A percentile compares a stretch with the other conserved stretches of the same genome.
These are phyloP conservation scores for Colletotrichum shisoi DNA, from an alignment of 2,329 filamentous ascomycete genomes.

Conservation along the genomic window DNA sequence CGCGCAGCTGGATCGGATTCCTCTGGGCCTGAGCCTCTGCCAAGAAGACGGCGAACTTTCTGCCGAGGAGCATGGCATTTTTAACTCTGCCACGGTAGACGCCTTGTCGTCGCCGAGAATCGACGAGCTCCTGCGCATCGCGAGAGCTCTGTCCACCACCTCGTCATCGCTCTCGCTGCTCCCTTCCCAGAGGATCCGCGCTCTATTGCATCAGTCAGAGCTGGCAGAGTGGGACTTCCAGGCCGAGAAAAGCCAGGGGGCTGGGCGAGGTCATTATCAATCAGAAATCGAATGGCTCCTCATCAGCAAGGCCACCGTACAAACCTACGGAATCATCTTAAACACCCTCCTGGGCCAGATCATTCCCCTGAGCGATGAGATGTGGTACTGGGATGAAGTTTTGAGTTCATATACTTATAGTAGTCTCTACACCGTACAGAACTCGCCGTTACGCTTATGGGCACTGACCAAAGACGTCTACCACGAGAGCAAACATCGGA, in stretches of 20 bases:
- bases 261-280: slow-evolving; percentile 52
- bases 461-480: slow-evolving; percentile 75
- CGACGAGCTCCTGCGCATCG: slow-evolving; percentile 70
- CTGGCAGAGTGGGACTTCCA: slow-evolving; percentile 51
- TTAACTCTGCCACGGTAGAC: slow-evolving; percentile 47
- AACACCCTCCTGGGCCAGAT: slow-evolving; percentile 82
- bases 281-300: slow-evolving; percentile 89
- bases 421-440: slow-evolving; percentile 85
- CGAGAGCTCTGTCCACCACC: slow-evolving; percentile 75
- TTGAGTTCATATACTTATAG: slow-evolving; percentile 80
- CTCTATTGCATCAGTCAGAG: slow-evolving; percentile 69
- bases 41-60: slow-evolving; percentile 42
- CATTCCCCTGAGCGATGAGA: slow-evolving; percentile 81
- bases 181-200: slow-evolving; percentile 65
- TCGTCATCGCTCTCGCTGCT: slow-evolving; percentile 70
- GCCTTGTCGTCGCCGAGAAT: slow-evolving; percentile 63
- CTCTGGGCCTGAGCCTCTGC: slow-evolving; percentile 49
- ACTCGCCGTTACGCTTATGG: slow-evolving; percentile 78
- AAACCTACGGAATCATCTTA: slow-evolving; percentile 83
- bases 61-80: slow-evolving; percentile 48
- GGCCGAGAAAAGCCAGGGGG: slow-evolving; percentile 43
- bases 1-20: slow-evolving; percentile 70
- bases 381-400: slow-evolving; percentile 96
- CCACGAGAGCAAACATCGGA: slow-evolving; percentile 59
- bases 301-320: slow-evolving; percentile 89